A percentile compares a stretch with the other conserved stretches of the same genome.
These are phyloP conservation scores for Ettlia oleoabundans DNA, from an alignment of 139 green algal species.

Conservation along the genomic window DNA sequence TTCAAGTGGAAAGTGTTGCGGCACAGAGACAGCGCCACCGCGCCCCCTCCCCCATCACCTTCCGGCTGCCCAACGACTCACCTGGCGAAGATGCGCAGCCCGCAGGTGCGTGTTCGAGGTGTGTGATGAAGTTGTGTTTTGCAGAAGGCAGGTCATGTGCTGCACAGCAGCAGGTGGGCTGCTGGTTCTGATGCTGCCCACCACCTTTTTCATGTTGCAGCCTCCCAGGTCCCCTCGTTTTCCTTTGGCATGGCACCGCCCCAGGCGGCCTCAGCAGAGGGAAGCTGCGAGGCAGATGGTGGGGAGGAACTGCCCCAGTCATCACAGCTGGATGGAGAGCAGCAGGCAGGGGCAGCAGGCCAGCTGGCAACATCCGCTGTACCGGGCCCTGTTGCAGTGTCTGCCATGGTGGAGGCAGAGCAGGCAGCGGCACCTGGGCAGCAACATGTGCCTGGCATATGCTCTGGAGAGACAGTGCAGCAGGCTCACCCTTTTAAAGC, in stretches of 20 bases:
- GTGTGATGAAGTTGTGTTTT: background rate
- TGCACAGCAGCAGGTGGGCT: background rate
- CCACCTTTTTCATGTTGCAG: background rate
- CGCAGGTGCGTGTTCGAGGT: background rate
- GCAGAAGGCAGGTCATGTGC: background rate
- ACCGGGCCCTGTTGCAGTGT: background rate
- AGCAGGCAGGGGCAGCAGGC: too few species aligned
- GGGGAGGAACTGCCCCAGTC: too few species aligned
- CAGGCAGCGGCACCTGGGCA: background rate
- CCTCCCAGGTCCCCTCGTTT: background rate
- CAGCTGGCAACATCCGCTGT: too few species aligned
- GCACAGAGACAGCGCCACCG: background rate
- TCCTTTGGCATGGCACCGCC: constrained; percentile 23
- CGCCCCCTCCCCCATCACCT: constrained; percentile 14
- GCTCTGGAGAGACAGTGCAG: constrained; percentile 37
- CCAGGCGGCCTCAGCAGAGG: too few species aligned
- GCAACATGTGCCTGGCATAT: background rate
- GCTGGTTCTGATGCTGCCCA: background rate
- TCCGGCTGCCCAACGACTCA: constrained; percentile 24
- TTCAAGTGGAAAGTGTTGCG: background rate
- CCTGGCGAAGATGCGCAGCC: background rate
- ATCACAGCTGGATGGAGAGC: too few species aligned
- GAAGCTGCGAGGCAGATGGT: too few species aligned
- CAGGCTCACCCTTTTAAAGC: constrained; percentile 37
- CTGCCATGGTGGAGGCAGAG: background rate